phyloP scores from a whole-genome alignment of 345 rosid species.

The Kandelia obovata region DNA sequence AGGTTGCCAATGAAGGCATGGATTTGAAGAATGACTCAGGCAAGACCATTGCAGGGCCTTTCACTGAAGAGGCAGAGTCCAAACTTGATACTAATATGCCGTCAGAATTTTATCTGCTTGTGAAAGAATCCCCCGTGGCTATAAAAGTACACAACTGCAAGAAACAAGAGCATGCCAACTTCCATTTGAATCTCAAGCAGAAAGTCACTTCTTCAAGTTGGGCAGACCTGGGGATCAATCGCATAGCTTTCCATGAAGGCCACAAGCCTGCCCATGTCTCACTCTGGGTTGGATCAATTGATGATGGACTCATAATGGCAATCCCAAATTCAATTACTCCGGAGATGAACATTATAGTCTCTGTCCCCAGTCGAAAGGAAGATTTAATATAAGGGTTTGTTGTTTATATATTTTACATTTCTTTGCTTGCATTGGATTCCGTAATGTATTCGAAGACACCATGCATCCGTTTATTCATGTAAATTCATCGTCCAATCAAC shows the following conservation, averaged over 20 bases:
- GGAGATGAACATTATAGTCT: conserved; percentile 29
- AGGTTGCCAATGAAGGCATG: conserved; percentile 5
- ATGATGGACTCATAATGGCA: conserved; percentile 41
- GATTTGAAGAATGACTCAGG: conserved; percentile 9
- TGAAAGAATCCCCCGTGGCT: conserved; percentile 36
- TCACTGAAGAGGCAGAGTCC: conserved; percentile 37
- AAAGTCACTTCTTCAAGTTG: conserved; percentile 10
- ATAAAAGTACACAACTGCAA: conserved; percentile 34
- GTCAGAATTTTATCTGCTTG: conserved; percentile 30
- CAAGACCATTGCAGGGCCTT: not conserved
- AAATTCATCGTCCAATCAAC: too few species aligned
- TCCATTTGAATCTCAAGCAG: not conserved
- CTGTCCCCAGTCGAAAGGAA: conserved; percentile 24
- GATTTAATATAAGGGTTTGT: not conserved
- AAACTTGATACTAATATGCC: conserved; percentile 18
- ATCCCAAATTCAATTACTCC: conserved; percentile 20
- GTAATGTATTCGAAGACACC: too few species aligned
- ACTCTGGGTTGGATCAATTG: conserved; percentile 46
- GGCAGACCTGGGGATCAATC: conserved; percentile 38
- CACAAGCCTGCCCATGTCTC: conserved; percentile 37
- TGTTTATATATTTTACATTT: not conserved
- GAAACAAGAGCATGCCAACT: conserved; percentile 15
- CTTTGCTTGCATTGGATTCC: not conserved
- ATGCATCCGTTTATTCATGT: too few species aligned
- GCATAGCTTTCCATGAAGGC: conserved; percentile 37